Percentiles rank a stretch among this genome's conserved stretches.
Conservation (phyloP, 2,329 filamentous ascomycete species). For the Anthostomella pinea region DNA sequence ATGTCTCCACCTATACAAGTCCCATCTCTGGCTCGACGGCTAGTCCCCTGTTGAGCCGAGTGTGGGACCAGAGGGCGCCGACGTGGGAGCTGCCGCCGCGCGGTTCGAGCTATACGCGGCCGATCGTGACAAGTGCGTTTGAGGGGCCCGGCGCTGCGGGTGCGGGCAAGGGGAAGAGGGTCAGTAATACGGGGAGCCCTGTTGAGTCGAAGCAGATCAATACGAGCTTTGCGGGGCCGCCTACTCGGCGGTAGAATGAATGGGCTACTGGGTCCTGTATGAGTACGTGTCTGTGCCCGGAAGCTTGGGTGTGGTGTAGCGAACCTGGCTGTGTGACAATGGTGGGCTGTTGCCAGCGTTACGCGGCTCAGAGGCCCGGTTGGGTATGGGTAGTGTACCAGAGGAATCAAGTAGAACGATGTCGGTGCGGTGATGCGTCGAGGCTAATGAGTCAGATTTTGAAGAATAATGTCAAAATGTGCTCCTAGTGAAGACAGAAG, state of each 20-base stretch:
- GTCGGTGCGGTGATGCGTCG: no score
- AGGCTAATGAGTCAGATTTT: no score
- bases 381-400: no score
- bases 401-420: no score
- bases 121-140: conserved; percentile 5
- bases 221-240: conserved; percentile 27
- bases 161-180: conserved; percentile 19
- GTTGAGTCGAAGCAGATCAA: conserved; percentile 30
- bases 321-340: no score
- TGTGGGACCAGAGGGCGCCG: conserved; percentile 26
- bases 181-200: conserved; percentile 26
- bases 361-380: no score
- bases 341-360: no score
- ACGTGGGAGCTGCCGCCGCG: conserved; percentile 25
- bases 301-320: no score
- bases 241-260: conserved; percentile 20
- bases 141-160: conserved; percentile 18
- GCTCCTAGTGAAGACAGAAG: no score
- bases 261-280: no score
- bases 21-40: conserved; percentile 29
- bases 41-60: conserved; percentile 28
- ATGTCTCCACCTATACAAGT: conserved; percentile 21
- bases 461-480: no score
- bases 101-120: conserved; percentile 12
- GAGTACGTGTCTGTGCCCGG: no score